Conservation (phyloP, 2,329 filamentous ascomycete genomes). For the Rhynchosporium graminicola region DNA sequence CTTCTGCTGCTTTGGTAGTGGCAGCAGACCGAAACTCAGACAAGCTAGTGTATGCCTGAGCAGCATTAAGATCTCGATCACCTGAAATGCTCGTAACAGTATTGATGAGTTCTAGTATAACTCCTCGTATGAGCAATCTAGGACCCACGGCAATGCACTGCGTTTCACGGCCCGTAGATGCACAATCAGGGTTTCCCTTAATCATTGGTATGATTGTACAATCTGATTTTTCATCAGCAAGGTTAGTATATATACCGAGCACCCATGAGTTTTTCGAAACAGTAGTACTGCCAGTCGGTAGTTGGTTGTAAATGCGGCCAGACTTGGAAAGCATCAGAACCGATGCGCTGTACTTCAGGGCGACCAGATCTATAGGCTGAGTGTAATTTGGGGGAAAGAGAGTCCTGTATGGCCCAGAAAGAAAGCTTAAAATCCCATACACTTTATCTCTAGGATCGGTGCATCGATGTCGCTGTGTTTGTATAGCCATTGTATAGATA, state of each 20-base stretch:
- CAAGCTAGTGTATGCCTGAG: background rate
- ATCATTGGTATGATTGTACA: too few relatives aligned
- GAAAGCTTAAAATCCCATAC: slow-evolving; percentile 1
- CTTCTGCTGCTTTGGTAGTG: background rate
- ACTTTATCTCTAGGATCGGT: background rate
- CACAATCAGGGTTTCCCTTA: too few relatives aligned
- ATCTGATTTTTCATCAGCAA: background rate
- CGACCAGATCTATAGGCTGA: background rate
- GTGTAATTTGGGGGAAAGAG: background rate
- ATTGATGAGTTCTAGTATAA: background rate
- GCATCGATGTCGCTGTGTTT: background rate
- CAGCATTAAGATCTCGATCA: background rate
- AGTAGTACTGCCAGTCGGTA: background rate
- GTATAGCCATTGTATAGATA: background rate
- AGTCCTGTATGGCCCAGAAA: background rate
- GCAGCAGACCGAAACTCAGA: background rate
- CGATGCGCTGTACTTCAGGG: background rate
- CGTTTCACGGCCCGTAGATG: background rate
- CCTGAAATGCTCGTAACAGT: background rate
- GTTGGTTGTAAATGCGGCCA: background rate
- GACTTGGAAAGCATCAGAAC: background rate
- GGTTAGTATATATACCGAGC: background rate
- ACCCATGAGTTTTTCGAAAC: background rate
- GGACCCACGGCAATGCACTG: background rate
- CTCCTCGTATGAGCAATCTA: background rate